A percentile compares a stretch with the other conserved stretches of the same genome.
Conservation (phyloP, 129 eudicot species). For the Chrysanthemum lavandulifolium region DNA sequence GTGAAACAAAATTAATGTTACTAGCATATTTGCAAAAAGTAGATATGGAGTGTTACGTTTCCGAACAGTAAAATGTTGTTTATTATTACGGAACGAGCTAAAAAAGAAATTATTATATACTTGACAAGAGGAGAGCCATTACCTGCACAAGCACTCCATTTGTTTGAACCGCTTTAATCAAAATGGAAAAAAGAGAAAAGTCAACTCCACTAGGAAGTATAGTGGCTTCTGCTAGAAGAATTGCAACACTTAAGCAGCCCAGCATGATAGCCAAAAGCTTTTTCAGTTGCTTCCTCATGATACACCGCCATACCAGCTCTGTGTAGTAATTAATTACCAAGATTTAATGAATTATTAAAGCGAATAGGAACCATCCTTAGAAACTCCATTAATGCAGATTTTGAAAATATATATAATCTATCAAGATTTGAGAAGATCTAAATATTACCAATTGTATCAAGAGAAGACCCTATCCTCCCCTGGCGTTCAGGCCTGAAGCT, state of each 20-base stretch:
- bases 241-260: conserved; percentile 79
- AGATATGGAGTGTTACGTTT: not conserved
- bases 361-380: too few relatives aligned
- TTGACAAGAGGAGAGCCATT: conserved; percentile 11
- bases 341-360: not conserved
- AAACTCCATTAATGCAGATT: not conserved
- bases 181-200: conserved; percentile 76
- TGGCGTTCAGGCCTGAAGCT: conserved; percentile 74
- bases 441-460: conserved; percentile 63
- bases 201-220: conserved; percentile 72
- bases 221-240: conserved; percentile 94
- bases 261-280: conserved; percentile 58
- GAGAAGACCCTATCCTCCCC: conserved; percentile 58
- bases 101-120: not conserved
- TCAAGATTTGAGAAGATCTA: not conserved
- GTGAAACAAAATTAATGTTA: not conserved
- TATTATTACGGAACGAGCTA: not conserved
- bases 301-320: conserved; percentile 90
- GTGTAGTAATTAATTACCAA: conserved; percentile 10
- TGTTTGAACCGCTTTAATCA: conserved; percentile 51
- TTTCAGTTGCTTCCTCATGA: conserved; percentile 60
- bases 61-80: not conserved
- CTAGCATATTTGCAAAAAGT: not conserved
- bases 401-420: not conserved
- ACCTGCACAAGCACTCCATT: conserved; percentile 84